Percentiles rank a stretch among this genome's conserved stretches.
Evolutionary conservation across 768 basidiomycete species (phyloP).

Genomic region (Termitomyces sp.): DNA sequence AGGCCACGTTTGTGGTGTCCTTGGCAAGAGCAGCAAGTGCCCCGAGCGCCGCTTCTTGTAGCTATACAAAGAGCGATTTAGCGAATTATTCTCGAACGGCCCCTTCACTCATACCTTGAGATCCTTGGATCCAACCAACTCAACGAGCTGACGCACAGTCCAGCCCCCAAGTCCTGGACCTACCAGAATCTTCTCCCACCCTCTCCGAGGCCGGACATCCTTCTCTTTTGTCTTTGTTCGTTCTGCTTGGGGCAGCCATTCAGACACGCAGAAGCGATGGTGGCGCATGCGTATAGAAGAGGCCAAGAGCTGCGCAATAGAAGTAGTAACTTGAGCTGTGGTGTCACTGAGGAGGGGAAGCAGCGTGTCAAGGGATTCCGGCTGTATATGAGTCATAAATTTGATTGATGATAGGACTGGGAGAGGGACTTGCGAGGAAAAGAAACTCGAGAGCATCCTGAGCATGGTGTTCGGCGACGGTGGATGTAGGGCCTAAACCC

Average conservation of each 20-base stretch:
- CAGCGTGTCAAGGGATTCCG: conserved; percentile 61
- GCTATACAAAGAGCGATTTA: not conserved
- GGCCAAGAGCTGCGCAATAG: conserved; percentile 59
- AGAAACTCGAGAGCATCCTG: conserved; percentile 55
- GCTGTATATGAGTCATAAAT: conserved; percentile 27
- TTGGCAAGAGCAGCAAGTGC: conserved; percentile 66
- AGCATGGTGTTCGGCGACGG: conserved; percentile 45
- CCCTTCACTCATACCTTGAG: not conserved
- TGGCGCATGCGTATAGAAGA: conserved; percentile 43
- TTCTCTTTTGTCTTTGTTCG: conserved; percentile 10
- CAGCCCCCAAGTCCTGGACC: conserved; percentile 4
- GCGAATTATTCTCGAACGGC: not conserved
- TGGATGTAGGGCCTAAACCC: conserved; percentile 50
- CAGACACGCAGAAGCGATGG: conserved; percentile 50
- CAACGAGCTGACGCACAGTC: not conserved
- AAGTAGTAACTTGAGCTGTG: conserved; percentile 37
- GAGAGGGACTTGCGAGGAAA: conserved; percentile 46
- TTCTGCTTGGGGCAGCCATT: conserved; percentile 63
- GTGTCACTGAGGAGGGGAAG: conserved; percentile 37
- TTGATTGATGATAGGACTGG: not conserved
- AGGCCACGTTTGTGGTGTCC: conserved; percentile 56
- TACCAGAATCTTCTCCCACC: conserved; percentile 1
- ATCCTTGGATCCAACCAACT: not conserved
- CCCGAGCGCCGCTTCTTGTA: conserved; percentile 7
- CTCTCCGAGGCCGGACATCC: not conserved